Evolutionary conservation across 2,329 filamentous ascomycete genomes (phyloP), one percentile per base, ranked within the genome.

Genomic region (Cytospora piceicola): DNA sequence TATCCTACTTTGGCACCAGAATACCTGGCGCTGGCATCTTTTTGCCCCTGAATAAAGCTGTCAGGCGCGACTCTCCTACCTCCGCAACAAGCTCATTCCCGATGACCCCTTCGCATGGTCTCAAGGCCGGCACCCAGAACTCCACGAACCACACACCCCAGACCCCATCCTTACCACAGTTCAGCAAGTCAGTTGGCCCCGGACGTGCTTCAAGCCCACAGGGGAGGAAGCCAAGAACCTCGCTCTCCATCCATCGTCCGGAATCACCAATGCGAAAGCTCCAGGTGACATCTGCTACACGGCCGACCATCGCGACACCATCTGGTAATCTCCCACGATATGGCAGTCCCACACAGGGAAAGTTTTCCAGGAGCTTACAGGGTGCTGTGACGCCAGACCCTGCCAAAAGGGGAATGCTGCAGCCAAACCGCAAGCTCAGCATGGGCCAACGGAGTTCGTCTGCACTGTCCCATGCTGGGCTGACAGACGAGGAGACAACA

Each of bases 21-120:
- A 79, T 89, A 27, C 86, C 92, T 0, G 93, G 93, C 68, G 88
- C 95, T 2, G 95, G 95, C 67, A 98, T 99, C 73, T 99, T 99
- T 75, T 84, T 99, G 17, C 95, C 95, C 4, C 81, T 95, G 20
- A 87, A 89, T 75, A 95, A 96, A 76, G 92, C 92, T 39, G 83
- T 85, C 74, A 91, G 86, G 77, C 89, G 87, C 74, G 86, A 85
- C 58, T 87, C 85, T 51, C 78, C 80, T 17, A 80, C 82, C 34
- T 81, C 85, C 46, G 72, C 71, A 30, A 79, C 79, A 42, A 82
- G 80, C 59, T 80, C 83, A 8, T 85, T 85, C 69, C 86, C 90
- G 9, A 81, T 85, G 62, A 93, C 90, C 1, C 91, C 93, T 5
- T 82, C 84, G 59, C 79, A 80, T 56, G 84, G 81, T 36, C 78